phyloP scores from a whole-genome alignment of 2,329 filamentous ascomycete genomes.

The Fusarium vanettenii region DNA sequence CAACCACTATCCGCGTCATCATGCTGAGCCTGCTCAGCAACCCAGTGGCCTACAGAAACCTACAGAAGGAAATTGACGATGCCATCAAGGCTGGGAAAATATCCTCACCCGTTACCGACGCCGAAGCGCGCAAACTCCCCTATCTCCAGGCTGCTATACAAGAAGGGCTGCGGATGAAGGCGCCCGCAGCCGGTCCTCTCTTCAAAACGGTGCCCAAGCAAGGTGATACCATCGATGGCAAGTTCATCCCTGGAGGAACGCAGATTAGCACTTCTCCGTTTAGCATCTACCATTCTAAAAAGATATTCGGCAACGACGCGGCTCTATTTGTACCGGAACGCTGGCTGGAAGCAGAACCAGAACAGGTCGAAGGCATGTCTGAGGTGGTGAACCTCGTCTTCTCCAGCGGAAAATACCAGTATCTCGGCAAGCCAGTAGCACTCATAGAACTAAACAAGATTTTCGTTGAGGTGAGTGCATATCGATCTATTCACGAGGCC shows the following conservation, averaged over 20 bases:
- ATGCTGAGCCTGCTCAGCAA: slow-evolving; percentile 62
- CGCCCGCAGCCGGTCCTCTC: slow-evolving; percentile 54
- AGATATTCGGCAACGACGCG: slow-evolving; percentile 53
- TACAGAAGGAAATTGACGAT: slow-evolving; percentile 60
- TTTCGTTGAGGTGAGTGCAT: slow-evolving; percentile 53
- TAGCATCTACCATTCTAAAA: slow-evolving; percentile 52
- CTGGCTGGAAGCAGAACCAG: slow-evolving; percentile 56
- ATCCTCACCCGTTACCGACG: slow-evolving; percentile 46
- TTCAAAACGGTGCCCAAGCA: slow-evolving; percentile 49
- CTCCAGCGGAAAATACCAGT: slow-evolving; percentile 55
- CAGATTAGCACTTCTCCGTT: slow-evolving; percentile 57
- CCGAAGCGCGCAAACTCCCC: slow-evolving; percentile 52
- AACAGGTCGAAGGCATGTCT: slow-evolving; percentile 50
- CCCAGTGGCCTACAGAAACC: slow-evolving; percentile 55
- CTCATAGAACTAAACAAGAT: slow-evolving; percentile 58
- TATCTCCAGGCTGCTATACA: slow-evolving; percentile 61
- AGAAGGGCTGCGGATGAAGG: slow-evolving; percentile 58
- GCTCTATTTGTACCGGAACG: slow-evolving; percentile 60
- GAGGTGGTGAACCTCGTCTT: slow-evolving; percentile 57
- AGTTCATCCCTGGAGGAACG: slow-evolving; percentile 58
- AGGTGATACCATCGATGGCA: slow-evolving; percentile 52
- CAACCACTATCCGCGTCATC: slow-evolving; percentile 54
- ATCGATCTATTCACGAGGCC: neutral
- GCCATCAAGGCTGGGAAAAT: slow-evolving; percentile 34
- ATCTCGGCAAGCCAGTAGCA: slow-evolving; percentile 58